Base-by-base conservation (phyloP, 352 stramenopile species). In the Globisporangium polare region DNA sequence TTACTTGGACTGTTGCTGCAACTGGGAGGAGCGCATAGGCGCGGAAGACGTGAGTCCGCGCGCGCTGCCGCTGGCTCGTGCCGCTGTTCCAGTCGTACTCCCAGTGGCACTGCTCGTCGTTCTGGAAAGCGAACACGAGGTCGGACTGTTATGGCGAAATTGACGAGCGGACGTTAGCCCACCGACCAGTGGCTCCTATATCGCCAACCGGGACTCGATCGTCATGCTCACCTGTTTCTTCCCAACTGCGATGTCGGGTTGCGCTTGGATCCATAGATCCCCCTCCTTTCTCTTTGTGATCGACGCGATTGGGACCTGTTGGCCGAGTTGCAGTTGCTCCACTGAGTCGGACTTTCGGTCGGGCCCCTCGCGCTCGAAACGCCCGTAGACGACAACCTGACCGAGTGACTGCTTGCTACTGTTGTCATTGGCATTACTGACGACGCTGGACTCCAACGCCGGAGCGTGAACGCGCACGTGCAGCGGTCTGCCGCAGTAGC, bases 21-120 rank as follows among this genome's bases (percentile, higher is more conserved):
- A 35, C 6, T 3, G 59, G 55, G 0, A 65, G 41, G 42, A 86
- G 72, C 10, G 75, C 67, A 43, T 79, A 83, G 5, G 69, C 72
- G 29, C 73, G 71, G 33, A 86, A 75, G 42, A 75, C 55, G 64
- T 86, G 77, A 46, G 66, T 63, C 1, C 59, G 62, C 1, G 71
- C 68, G 17, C 77, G 74, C 53, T 80, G 69, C 22, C 73, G 63
- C 53, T 82, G 74, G 55, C 74, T 82, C 22, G 72, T 79, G 37
- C 76, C 76, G 60, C 74, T 86, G 24, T 78, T 77, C 74, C 74
- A 86, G 65, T 79, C 71, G 67, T 86, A 86, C 58, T 81, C 66
- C 76, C 76, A 86, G 45, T 77, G 73, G 45, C 71, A 59, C 56
- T 62, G 69, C 43, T 81, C 69, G 49, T 76, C 73, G 45, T 77